phyloP scores from a whole-genome alignment of 495 filamentous ascomycete genomes.

The Chaetomidium leptoderma region DNA sequence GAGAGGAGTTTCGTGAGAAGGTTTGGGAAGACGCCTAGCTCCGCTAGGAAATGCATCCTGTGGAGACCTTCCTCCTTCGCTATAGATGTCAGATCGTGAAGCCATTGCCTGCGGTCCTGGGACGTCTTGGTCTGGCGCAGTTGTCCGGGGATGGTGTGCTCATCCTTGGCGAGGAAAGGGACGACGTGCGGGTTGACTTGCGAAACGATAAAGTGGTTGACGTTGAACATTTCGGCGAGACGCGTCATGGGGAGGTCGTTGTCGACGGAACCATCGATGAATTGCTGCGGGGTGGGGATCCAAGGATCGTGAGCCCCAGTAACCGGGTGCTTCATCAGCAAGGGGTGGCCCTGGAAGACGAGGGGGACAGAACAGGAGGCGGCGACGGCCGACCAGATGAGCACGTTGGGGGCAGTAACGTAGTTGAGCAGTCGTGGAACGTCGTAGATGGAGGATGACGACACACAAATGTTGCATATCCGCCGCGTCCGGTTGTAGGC shows the following conservation, averaged over 20 bases:
- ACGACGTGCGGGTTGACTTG: slow-evolving; percentile 94
- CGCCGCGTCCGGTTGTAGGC: slow-evolving; percentile 87
- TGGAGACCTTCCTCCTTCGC: slow-evolving; percentile 79
- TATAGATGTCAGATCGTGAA: slow-evolving; percentile 61
- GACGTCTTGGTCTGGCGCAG: slow-evolving; percentile 28
- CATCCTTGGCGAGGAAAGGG: slow-evolving; percentile 75
- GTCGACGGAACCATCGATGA: slow-evolving; percentile 92
- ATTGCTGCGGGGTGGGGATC: slow-evolving; percentile 77
- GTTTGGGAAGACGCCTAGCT: slow-evolving; percentile 79
- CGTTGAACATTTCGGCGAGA: slow-evolving; percentile 93
- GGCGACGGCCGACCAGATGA: slow-evolving; percentile 94
- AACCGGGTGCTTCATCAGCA: slow-evolving; percentile 80
- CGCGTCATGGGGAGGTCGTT: slow-evolving; percentile 90
- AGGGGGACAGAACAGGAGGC: slow-evolving; percentile 91
- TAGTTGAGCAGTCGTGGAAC: slow-evolving; percentile 85
- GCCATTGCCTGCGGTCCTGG: slow-evolving; percentile 48
- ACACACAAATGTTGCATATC: slow-evolving; percentile 91
- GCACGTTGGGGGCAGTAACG: slow-evolving; percentile 84
- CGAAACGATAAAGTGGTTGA: slow-evolving; percentile 96
- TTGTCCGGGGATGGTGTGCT: slow-evolving; percentile 48
- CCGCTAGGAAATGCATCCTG: slow-evolving; percentile 73
- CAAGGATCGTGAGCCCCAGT: slow-evolving; percentile 75
- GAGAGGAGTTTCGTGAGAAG: slow-evolving; percentile 72
- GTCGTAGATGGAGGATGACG: slow-evolving; percentile 80
- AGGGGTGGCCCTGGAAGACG: slow-evolving; percentile 69